Evolutionary conservation across 208 protist species (phyloP), one percentile per base, ranked within the genome.

Genomic region (Leishmania braziliensis): DNA sequence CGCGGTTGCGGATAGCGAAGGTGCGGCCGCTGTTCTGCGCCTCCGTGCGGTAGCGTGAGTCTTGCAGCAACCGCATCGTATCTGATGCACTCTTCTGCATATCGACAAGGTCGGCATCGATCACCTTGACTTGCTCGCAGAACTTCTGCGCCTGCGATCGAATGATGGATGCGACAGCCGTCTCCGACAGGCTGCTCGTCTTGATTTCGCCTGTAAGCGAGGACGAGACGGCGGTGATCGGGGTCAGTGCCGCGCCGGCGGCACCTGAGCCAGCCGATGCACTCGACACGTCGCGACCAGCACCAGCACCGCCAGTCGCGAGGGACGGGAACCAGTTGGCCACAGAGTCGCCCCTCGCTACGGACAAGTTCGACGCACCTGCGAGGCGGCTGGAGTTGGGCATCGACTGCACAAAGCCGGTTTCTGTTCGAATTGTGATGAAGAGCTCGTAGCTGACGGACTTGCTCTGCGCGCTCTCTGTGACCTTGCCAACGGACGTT

Each of bases 391-490:
- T 91, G 39, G 90, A 89, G 82, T 96, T 91, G 8, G 95, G 82
- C 66, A 97, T 85, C 29, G 89, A 89, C 80, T 95, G 89, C 75
- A 84, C 91, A 68, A 98, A 91, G 53, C 91, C 90, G 20, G 89
- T 93, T 39, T 83, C 82, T 23, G 91, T 96, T 63, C 93, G 95
- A 54, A 94, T 79, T 2, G 88, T 91, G 60, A 97, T 80, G 78
- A 93, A 95, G 26, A 98, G 83, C 83, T 95, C 93, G 80, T 93
- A 94, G 86, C 88, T 90, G 69, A 96, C 87, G 0, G 89, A 94
- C 80, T 89, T 91, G 69, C 91, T 96, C 62, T 80, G 68, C n/a
- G 80, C 43, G 56, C 84, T 91, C 70, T 94, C 91, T 12, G 90
- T 85, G 1, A 97, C 84, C 78, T 98, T 98, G 68, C 92, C 89